Conservation (phyloP, 2,329 filamentous ascomycete species). For the Fusarium irregulare region DNA sequence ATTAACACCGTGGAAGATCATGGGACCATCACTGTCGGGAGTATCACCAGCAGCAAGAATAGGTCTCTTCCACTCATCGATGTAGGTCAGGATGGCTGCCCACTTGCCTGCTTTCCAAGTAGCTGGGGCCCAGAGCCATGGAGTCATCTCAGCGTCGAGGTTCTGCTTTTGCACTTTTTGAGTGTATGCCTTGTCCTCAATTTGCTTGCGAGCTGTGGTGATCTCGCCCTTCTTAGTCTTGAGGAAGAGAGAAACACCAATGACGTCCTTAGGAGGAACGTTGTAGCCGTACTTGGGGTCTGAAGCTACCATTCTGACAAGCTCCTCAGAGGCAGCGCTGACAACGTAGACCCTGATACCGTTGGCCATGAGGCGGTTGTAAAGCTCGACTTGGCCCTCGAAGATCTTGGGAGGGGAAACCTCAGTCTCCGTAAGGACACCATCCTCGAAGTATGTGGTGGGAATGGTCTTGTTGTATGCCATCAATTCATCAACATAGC, state of each 20-base stretch:
- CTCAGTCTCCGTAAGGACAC: conserved; percentile 44
- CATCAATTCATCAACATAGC: conserved; percentile 61
- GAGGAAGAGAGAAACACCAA: conserved; percentile 56
- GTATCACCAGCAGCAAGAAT: conserved; percentile 58
- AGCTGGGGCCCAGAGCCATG: conserved; percentile 57
- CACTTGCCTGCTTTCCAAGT: conserved; percentile 59
- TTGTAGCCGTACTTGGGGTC: conserved; percentile 60
- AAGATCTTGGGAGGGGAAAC: conserved; percentile 54
- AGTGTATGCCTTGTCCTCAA: conserved; percentile 52
- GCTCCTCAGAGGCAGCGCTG: conserved; percentile 56
- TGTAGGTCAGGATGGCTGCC: conserved; percentile 57
- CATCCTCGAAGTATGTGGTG: conserved; percentile 52
- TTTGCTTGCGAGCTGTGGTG: conserved; percentile 55
- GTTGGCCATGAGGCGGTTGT: conserved; percentile 56
- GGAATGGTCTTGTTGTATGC: conserved; percentile 53
- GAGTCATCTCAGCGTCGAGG: conserved; percentile 54
- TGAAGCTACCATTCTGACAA: conserved; percentile 59
- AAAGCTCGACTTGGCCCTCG: conserved; percentile 56
- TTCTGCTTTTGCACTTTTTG: conserved; percentile 47
- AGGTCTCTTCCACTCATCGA: conserved; percentile 57
- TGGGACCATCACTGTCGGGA: conserved; percentile 56
- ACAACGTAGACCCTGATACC: conserved; percentile 59
- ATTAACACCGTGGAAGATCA: conserved; percentile 59
- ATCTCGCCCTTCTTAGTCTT: conserved; percentile 47
- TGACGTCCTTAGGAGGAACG: conserved; percentile 57